Conservation (phyloP, 2,329 filamentous ascomycete species). For the Fusarium circinatum region DNA sequence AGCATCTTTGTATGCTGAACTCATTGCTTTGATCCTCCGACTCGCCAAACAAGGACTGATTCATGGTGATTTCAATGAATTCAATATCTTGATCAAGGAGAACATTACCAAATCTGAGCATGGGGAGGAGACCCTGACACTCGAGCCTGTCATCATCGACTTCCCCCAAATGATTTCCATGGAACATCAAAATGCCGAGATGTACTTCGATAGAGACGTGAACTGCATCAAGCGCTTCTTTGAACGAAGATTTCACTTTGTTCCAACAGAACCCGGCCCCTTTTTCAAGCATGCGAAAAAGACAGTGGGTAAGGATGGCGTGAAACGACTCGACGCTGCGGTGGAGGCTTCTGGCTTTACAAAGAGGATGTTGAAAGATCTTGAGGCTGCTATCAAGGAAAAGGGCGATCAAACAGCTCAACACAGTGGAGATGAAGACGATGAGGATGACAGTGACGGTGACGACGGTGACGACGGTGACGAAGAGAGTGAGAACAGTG, state of each 20-base stretch:
- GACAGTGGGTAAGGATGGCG: constrained; percentile 71
- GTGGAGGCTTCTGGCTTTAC: constrained; percentile 96
- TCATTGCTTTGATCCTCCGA: constrained; percentile 86
- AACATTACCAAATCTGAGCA: constrained; percentile 57
- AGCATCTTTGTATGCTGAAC: constrained; percentile 86
- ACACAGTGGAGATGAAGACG: constrained; percentile 48
- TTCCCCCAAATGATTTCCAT: constrained; percentile 99
- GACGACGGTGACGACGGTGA: constrained; percentile 46
- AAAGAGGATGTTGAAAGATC: constrained; percentile 94
- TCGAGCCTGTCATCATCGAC: constrained; percentile 90
- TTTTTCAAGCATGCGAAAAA: constrained; percentile 88
- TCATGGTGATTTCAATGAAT: constrained; percentile 99
- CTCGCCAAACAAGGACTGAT: constrained; percentile 90
- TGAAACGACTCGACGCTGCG: constrained; percentile 81
- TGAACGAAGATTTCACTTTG: constrained; percentile 86
- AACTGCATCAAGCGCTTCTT: constrained; percentile 97
- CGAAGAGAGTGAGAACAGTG: constrained; percentile 43
- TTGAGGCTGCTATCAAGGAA: constrained; percentile 89
- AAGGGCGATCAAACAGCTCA: constrained; percentile 65
- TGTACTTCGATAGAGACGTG: constrained; percentile 97
- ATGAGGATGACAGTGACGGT: constrained; percentile 44
- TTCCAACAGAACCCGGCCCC: constrained; percentile 82
- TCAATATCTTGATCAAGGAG: constrained; percentile 96
- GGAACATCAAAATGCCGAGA: constrained; percentile 91
- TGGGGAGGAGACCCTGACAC: constrained; percentile 55